These are phyloP conservation scores for Aspergillus tanneri DNA, from an alignment of 2,329 filamentous ascomycete species.

Conservation along the genomic window DNA sequence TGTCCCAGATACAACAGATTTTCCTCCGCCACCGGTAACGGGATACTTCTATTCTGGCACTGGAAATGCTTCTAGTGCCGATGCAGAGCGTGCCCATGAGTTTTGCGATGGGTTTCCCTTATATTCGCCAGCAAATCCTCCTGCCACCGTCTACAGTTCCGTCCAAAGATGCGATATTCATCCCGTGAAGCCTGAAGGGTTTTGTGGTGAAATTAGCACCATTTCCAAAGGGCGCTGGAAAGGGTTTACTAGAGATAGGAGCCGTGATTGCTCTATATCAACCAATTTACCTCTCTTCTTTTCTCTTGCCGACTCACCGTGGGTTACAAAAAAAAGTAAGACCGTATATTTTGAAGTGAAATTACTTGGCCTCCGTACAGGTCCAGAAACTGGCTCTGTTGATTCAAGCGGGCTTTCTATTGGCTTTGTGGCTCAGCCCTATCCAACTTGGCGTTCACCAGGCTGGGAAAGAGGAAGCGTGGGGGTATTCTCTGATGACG, in stretches of 20 bases:
- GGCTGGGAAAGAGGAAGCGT: conserved; percentile 64
- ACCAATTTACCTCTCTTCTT: conserved; percentile 60
- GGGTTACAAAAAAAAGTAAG: conserved; percentile 46
- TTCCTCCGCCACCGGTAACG: conserved; percentile 60
- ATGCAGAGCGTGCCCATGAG: conserved; percentile 56
- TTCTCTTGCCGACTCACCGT: conserved; percentile 51
- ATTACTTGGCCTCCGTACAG: conserved; percentile 45
- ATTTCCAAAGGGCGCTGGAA: conserved; percentile 44
- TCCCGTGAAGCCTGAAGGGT: conserved; percentile 46
- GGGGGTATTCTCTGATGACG: conserved; percentile 63
- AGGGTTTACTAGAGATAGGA: conserved; percentile 44
- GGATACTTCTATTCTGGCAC: conserved; percentile 55
- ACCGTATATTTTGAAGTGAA: conserved; percentile 62
- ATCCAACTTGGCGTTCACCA: conserved; percentile 61
- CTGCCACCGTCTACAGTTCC: conserved; percentile 41
- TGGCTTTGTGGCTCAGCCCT: conserved; percentile 61
- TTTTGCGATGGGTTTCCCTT: conserved; percentile 57
- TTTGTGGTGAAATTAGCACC: conserved; percentile 39
- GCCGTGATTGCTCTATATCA: conserved; percentile 53
- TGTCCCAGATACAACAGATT: conserved; percentile 58
- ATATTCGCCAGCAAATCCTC: conserved; percentile 49
- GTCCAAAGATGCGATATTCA: conserved; percentile 47
- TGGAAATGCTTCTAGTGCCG: conserved; percentile 56
- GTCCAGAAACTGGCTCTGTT: conserved; percentile 28
- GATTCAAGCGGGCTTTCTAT: conserved; percentile 57